A percentile compares a stretch with the other conserved stretches of the same genome.
phyloP scores from a whole-genome alignment of 495 filamentous ascomycete species.

The Trichoderma reesei region DNA sequence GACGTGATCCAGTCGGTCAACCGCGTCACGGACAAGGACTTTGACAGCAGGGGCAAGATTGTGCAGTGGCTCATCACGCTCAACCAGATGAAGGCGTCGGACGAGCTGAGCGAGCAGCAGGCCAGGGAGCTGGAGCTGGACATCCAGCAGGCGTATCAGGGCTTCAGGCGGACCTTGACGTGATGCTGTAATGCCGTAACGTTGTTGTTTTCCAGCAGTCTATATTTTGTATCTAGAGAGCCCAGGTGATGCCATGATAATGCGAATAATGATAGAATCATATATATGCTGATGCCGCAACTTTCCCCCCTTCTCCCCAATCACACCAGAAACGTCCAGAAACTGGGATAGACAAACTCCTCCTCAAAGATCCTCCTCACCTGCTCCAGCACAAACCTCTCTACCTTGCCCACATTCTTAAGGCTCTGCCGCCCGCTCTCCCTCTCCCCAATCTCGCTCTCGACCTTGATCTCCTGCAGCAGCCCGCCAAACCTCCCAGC shows the following conservation, averaged over 20 bases:
- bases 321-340: slow-evolving; percentile 92
- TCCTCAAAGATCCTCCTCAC: slow-evolving; percentile 96
- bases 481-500: slow-evolving; percentile 56
- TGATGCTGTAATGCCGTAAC: too few relatives aligned
- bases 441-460: slow-evolving; percentile 91
- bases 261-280: background rate
- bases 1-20: slow-evolving; percentile 95
- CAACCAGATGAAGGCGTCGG: slow-evolving; percentile 93
- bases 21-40: slow-evolving; percentile 86
- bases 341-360: slow-evolving; percentile 95
- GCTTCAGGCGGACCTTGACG: slow-evolving; percentile 58
- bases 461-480: slow-evolving; percentile 84
- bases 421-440: slow-evolving; percentile 86
- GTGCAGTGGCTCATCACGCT: slow-evolving; percentile 95
- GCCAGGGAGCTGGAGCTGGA: slow-evolving; percentile 78
- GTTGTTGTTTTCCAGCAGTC: too few relatives aligned
- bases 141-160: slow-evolving; percentile 83
- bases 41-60: slow-evolving; percentile 90
- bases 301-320: background rate
- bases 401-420: slow-evolving; percentile 97
- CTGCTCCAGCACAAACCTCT: slow-evolving; percentile 93
- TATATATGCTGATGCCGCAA: background rate
- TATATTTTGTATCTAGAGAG: background rate
- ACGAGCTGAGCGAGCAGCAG: slow-evolving; percentile 81
- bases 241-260: background rate